phyloP scores from a whole-genome alignment of 108 stramenopile genomes.

The Pseudonitzschia delicatissima region DNA sequence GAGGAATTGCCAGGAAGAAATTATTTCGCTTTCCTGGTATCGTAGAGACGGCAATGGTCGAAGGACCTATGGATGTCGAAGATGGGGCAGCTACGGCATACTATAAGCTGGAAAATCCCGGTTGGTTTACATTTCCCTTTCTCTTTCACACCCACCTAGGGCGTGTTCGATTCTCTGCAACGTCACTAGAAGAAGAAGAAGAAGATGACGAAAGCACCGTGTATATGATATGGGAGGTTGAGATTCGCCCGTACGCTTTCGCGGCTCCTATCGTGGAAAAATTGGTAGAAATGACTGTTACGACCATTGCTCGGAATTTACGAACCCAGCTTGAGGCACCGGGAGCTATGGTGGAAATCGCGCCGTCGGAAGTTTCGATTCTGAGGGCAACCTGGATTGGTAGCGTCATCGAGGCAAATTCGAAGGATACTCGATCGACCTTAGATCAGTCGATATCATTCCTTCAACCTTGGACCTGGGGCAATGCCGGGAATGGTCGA shows the following conservation, averaged over 20 bases:
- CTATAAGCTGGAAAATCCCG: conserved; percentile 35
- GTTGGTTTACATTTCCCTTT: conserved; percentile 46
- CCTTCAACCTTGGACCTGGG: conserved; percentile 51
- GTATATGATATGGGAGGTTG: conserved; percentile 38
- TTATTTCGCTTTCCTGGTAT: conserved; percentile 39
- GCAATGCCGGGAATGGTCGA: conserved; percentile 21
- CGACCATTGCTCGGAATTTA: conserved; percentile 40
- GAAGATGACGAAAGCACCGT: background rate
- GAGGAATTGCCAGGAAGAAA: conserved; percentile 20
- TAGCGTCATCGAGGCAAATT: conserved; percentile 39
- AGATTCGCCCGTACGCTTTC: conserved; percentile 35
- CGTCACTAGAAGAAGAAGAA: no score
- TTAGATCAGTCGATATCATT: conserved; percentile 31
- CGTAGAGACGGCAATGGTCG: conserved; percentile 10
- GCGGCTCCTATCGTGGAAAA: conserved; percentile 35
- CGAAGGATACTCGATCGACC: conserved; percentile 25
- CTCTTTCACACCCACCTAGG: conserved; percentile 45
- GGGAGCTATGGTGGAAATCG: conserved; percentile 27
- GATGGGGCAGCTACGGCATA: conserved; percentile 10
- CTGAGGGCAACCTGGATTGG: conserved; percentile 43
- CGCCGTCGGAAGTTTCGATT: conserved; percentile 32
- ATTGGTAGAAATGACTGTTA: conserved; percentile 36
- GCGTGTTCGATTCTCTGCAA: conserved; percentile 22
- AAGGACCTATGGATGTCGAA: background rate
- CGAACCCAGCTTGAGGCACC: conserved; percentile 31